These are phyloP conservation scores for Clonostachys byssicola DNA, from an alignment of 2,329 filamentous ascomycete species.

Conservation along the genomic window DNA sequence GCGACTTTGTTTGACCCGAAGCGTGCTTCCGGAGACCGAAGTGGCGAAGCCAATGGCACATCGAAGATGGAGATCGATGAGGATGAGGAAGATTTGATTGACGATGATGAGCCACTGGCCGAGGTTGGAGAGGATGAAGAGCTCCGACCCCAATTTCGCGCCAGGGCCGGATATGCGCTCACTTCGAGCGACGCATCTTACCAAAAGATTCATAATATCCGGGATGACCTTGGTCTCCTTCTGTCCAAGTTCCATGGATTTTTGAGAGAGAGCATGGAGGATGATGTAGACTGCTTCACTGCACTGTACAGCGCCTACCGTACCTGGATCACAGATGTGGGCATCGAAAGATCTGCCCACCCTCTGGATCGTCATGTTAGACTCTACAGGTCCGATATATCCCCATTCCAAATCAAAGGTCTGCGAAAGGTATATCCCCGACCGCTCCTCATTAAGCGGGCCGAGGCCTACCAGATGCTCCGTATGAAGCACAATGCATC, in stretches of 20 bases:
- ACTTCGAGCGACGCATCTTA: constrained; percentile 55
- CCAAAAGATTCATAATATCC: constrained; percentile 71
- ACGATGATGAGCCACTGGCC: constrained; percentile 49
- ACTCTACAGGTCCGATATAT: constrained; percentile 80
- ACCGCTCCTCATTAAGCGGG: constrained; percentile 85
- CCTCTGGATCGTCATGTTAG: constrained; percentile 83
- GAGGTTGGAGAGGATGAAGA: constrained; percentile 75
- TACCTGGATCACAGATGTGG: constrained; percentile 96
- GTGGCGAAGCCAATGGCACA: constrained; percentile 47
- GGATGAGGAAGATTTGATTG: constrained; percentile 28
- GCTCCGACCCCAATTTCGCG: constrained; percentile 80
- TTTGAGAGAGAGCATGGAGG: constrained; percentile 78
- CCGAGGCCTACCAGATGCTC: constrained; percentile 91
- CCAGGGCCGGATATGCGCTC: constrained; percentile 83
- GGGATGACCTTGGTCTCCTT: constrained; percentile 74
- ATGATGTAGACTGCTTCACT: constrained; percentile 94
- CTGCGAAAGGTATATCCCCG: constrained; percentile 89
- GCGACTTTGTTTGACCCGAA: constrained; percentile 84
- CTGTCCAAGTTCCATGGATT: constrained; percentile 84
- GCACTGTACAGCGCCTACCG: constrained; percentile 87
- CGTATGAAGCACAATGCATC: constrained; percentile 92
- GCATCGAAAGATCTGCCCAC: constrained; percentile 92
- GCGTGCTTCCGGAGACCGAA: constrained; percentile 54
- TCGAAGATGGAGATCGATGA: constrained; percentile 48
- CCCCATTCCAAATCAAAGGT: constrained; percentile 92